phyloP scores from a whole-genome alignment of 2,329 filamentous ascomycete species.

The Dactylonectria macrodidyma region DNA sequence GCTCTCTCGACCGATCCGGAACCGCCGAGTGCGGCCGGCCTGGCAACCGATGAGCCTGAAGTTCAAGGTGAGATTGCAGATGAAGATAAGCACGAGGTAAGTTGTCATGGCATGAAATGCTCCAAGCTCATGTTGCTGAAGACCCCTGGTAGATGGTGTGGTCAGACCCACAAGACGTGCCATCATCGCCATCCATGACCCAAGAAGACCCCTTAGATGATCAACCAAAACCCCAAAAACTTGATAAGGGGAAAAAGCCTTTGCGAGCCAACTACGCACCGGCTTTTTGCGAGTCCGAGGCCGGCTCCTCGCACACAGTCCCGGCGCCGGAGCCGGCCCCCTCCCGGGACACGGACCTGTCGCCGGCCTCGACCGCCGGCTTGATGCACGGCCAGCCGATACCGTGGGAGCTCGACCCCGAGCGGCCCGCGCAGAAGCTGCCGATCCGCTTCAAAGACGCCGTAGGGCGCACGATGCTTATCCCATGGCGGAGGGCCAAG shows the following conservation, averaged over 20 bases:
- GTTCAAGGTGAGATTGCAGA: slow-evolving; percentile 1
- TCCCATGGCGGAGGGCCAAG: slow-evolving; percentile 34
- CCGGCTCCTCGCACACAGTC: slow-evolving; percentile 19
- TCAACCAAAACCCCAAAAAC: background rate
- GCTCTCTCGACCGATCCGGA: slow-evolving; percentile 15
- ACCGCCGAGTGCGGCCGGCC: slow-evolving; percentile 6
- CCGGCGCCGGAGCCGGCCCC: slow-evolving; percentile 3
- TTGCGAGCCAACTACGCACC: slow-evolving; percentile 6
- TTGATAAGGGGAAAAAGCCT: slow-evolving; percentile 20
- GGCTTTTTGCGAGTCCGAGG: slow-evolving; percentile 5
- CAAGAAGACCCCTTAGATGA: slow-evolving; percentile 10
- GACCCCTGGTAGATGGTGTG: background rate
- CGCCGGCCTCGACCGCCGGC: slow-evolving; percentile 15
- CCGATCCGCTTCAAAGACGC: slow-evolving; percentile 28
- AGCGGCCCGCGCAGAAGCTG: slow-evolving; percentile 30
- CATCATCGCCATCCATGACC: slow-evolving; percentile 9
- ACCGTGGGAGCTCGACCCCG: slow-evolving; percentile 36
- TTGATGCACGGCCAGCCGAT: slow-evolving; percentile 22
- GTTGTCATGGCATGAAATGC: slow-evolving; percentile 9
- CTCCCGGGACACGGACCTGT: background rate
- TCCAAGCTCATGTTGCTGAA: slow-evolving; percentile 11
- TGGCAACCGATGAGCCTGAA: slow-evolving; percentile 4
- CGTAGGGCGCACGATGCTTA: slow-evolving; percentile 26
- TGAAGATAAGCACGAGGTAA: slow-evolving; percentile 21
- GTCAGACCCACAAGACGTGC: slow-evolving; percentile 18